Conservation (phyloP, 495 filamentous ascomycete species). For the Penicillium dipodomyicola region DNA sequence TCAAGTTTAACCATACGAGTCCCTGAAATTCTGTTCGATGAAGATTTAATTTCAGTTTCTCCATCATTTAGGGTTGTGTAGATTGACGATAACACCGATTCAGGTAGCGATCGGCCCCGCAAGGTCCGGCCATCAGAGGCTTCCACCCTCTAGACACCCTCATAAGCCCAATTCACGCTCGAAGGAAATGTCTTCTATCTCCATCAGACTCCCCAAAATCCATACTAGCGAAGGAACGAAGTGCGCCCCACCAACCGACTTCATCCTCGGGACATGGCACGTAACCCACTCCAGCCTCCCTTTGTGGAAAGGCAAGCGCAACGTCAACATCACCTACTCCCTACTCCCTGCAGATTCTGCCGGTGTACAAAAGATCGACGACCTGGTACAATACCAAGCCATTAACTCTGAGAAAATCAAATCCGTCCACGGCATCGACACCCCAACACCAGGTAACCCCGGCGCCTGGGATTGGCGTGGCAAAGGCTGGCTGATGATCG, state of each 20-base stretch:
- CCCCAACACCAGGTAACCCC: conserved; percentile 37
- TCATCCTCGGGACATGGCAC: conserved; percentile 67
- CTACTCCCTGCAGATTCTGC: conserved; percentile 35
- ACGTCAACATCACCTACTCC: conserved; percentile 72
- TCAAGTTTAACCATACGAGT: too few relatives aligned
- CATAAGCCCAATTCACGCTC: not conserved
- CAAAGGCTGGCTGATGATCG: conserved; percentile 62
- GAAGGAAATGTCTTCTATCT: conserved; percentile 17
- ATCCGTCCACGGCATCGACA: conserved; percentile 63
- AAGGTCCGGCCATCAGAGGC: not conserved
- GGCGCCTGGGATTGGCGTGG: conserved; percentile 69
- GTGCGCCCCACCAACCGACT: conserved; percentile 53
- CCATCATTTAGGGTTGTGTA: not conserved
- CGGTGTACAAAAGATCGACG: conserved; percentile 51
- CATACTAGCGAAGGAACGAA: conserved; percentile 18
- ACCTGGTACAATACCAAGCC: conserved; percentile 63
- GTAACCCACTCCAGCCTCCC: conserved; percentile 67
- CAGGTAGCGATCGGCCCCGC: not conserved
- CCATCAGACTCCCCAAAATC: conserved; percentile 18
- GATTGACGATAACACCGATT: not conserved
- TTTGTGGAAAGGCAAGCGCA: conserved; percentile 65
- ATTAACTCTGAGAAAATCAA: conserved; percentile 50
- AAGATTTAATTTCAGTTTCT: too few relatives aligned
- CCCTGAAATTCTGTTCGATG: too few relatives aligned
- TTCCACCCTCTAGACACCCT: not conserved